These are phyloP conservation scores for Termitomyces sp. DNA, from an alignment of 768 basidiomycete genomes.

Conservation along the genomic window DNA sequence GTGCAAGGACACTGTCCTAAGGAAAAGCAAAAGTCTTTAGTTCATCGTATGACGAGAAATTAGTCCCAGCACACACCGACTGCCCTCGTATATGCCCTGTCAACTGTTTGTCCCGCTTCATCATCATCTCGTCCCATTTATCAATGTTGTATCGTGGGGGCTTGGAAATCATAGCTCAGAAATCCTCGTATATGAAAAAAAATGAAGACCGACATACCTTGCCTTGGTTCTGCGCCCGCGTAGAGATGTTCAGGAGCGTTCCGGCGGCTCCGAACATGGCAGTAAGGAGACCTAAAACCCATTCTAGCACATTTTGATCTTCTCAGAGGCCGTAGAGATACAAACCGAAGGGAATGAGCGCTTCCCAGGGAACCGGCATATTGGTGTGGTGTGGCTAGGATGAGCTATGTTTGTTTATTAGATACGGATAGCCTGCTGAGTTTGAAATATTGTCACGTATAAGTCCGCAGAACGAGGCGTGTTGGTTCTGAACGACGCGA, in stretches of 20 bases:
- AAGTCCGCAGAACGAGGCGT: too few species aligned
- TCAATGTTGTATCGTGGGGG: slow-evolving; percentile 84
- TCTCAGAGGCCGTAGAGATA: slow-evolving; percentile 1
- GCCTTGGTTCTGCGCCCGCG: slow-evolving; percentile 81
- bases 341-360: slow-evolving; percentile 91
- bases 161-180: slow-evolving; percentile 34
- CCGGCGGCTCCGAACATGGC: slow-evolving; percentile 90
- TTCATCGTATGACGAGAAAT: background rate
- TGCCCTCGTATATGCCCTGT: slow-evolving; percentile 89
- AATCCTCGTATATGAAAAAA: background rate
- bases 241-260: slow-evolving; percentile 77
- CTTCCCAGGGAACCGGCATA: slow-evolving; percentile 98
- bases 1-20: slow-evolving; percentile 68
- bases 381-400: slow-evolving; percentile 17
- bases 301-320: slow-evolving; percentile 1
- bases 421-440: too few species aligned
- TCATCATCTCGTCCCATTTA: slow-evolving; percentile 95
- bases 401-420: slow-evolving; percentile 14
- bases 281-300: slow-evolving; percentile 67
- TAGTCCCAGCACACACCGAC: slow-evolving; percentile 48
- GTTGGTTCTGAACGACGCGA: too few species aligned
- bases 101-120: slow-evolving; percentile 83
- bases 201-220: slow-evolving; percentile 53
- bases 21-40: background rate
- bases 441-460: too few species aligned